Evolutionary conservation across 305 asterid species (phyloP).

Genomic region (Rubia balearica): DNA sequence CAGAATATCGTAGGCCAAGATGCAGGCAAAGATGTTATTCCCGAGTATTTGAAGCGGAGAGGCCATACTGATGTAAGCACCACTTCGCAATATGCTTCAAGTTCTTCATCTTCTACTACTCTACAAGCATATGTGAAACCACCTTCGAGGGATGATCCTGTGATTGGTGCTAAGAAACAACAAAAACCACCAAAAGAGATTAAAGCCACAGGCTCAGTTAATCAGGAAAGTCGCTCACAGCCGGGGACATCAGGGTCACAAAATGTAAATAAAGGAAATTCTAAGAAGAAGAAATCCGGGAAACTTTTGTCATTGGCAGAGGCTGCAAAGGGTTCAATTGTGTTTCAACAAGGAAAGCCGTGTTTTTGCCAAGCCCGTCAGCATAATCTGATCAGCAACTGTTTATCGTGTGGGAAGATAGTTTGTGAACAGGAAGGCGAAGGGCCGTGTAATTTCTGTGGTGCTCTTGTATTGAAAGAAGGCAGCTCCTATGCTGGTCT

Average conservation of each 20-base stretch:
- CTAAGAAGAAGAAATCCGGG: constrained; percentile 80
- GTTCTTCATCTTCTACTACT: constrained; percentile 23
- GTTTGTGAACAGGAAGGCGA: constrained; percentile 98
- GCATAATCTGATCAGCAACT: constrained; percentile 78
- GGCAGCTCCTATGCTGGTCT: constrained; percentile 90
- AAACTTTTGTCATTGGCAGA: constrained; percentile 83
- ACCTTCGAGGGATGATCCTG: constrained; percentile 41
- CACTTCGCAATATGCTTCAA: constrained; percentile 31
- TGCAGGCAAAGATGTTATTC: constrained; percentile 56
- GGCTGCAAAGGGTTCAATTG: constrained; percentile 87
- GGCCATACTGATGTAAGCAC: constrained; percentile 43
- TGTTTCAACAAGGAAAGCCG: constrained; percentile 88
- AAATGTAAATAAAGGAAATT: constrained; percentile 24
- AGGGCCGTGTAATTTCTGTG: constrained; percentile 92
- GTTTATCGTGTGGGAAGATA: constrained; percentile 92
- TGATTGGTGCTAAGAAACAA: constrained; percentile 39
- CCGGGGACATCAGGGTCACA: constrained; percentile 33
- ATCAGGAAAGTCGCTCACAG: constrained; percentile 30
- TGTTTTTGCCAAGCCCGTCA: constrained; percentile 93
- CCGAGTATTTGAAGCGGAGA: constrained; percentile 72
- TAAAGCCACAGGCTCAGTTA: constrained; percentile 28
- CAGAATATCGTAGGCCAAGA: constrained; percentile 91
- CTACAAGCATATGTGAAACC: constrained; percentile 80
- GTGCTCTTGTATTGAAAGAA: constrained; percentile 83
- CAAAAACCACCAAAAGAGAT: constrained; percentile 48